Evolutionary conservation across 2,329 filamentous ascomycete species (phyloP).

Genomic region (Aspergillus fijiensis): DNA sequence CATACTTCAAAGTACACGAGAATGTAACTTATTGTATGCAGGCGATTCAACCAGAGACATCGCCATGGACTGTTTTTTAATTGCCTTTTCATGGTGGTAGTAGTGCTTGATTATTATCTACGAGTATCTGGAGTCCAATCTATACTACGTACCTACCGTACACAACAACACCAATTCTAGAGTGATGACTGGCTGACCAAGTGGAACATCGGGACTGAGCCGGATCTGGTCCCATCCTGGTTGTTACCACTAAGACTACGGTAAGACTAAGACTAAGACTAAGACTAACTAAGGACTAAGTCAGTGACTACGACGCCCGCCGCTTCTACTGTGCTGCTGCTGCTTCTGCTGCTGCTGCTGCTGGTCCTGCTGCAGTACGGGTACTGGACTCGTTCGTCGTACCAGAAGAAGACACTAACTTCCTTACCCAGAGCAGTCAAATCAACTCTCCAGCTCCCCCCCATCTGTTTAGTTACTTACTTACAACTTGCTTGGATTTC

Average conservation of each 20-base stretch:
- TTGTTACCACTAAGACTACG: slow-evolving; percentile 2
- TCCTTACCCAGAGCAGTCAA: too few relatives aligned
- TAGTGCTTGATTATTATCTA: too few relatives aligned
- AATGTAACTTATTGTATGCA: not conserved
- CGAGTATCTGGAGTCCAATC: too few relatives aligned
- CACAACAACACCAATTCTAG: slow-evolving; percentile 9
- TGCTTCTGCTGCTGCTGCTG: not conserved
- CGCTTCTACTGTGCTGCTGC: too few relatives aligned
- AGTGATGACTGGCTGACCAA: slow-evolving; percentile 15
- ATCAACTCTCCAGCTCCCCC: too few relatives aligned
- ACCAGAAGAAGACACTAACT: too few relatives aligned
- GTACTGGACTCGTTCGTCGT: not conserved
- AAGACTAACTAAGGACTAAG: too few relatives aligned
- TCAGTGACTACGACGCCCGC: slow-evolving; percentile 1
- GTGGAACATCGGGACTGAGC: slow-evolving; percentile 15
- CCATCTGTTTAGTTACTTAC: not conserved
- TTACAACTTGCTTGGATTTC: not conserved
- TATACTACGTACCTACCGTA: too few relatives aligned
- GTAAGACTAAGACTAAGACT: too few relatives aligned
- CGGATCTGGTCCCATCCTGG: slow-evolving; percentile 11
- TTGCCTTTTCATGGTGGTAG: too few relatives aligned
- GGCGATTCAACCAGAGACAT: not conserved
- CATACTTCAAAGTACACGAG: slow-evolving; percentile 4
- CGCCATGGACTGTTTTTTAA: not conserved
- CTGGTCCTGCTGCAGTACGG: not conserved